These are phyloP conservation scores for Daedaleopsis nitida DNA, from an alignment of 768 basidiomycete species.

Conservation along the genomic window DNA sequence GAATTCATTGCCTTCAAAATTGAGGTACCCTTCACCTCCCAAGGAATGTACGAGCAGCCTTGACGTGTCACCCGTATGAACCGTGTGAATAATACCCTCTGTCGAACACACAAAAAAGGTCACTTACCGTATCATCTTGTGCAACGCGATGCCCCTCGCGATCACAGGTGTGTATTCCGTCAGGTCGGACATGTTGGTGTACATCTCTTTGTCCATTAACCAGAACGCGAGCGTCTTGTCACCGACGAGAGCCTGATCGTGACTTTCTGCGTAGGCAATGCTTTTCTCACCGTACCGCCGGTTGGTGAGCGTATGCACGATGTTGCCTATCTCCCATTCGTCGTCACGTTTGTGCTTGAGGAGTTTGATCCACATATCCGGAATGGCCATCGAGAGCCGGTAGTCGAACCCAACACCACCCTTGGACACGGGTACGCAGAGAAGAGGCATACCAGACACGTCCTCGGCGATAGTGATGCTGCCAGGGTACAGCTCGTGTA, in stretches of 20 bases:
- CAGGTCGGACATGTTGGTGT: conserved; percentile 93
- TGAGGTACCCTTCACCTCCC: conserved; percentile 96
- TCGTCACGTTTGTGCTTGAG: conserved; percentile 89
- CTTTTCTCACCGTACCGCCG: conserved; percentile 88
- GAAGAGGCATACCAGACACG: conserved; percentile 98
- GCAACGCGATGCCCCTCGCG: conserved; percentile 86
- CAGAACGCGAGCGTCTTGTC: conserved; percentile 99
- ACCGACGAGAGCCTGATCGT: conserved; percentile 97
- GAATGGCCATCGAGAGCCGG: conserved; percentile 96
- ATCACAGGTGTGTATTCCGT: conserved; percentile 81
- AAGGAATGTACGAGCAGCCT: conserved; percentile 90
- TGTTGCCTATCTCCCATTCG: conserved; percentile 85
- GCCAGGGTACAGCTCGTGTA: conserved; percentile 80
- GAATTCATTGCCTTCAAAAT: conserved; percentile 98
- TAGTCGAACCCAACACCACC: conserved; percentile 99
- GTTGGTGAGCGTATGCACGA: conserved; percentile 89
- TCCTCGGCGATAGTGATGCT: conserved; percentile 96
- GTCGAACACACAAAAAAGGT: too few species aligned
- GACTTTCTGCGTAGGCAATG: conserved; percentile 92
- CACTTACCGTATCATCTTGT: conserved; percentile 94
- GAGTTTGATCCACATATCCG: conserved; percentile 99
- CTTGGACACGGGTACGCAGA: conserved; percentile 72
- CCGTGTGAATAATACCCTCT: too few species aligned
- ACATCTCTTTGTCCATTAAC: conserved; percentile 99
- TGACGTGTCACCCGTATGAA: not conserved